Percentiles rank a stretch among this genome's conserved stretches.
These are phyloP conservation scores for Trypanosoma rangeli DNA, from an alignment of 208 protist genomes.

Conservation along the genomic window DNA sequence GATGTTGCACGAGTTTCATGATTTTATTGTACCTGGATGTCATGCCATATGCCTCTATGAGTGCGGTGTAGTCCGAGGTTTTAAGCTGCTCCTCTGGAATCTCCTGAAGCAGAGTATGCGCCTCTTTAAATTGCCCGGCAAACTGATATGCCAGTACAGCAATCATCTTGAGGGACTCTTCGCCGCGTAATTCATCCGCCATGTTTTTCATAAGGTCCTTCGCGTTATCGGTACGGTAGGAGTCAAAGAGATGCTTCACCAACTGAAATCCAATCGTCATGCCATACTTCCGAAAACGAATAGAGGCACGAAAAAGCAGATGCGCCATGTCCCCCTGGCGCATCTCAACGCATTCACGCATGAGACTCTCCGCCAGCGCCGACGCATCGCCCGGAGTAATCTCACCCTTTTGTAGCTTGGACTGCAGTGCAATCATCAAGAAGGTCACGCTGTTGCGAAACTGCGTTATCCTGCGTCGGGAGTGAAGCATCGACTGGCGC, in stretches of 20 bases:
- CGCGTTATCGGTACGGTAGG: conserved; percentile 77
- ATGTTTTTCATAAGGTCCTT: conserved; percentile 82
- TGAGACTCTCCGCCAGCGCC: conserved; percentile 76
- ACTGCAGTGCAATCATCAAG: conserved; percentile 89
- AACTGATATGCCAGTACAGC: conserved; percentile 78
- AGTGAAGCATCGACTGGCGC: conserved; percentile 82
- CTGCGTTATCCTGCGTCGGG: conserved; percentile 65
- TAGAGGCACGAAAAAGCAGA: conserved; percentile 84
- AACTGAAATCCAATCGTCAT: conserved; percentile 53
- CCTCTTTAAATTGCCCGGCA: conserved; percentile 39
- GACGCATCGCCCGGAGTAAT: conserved; percentile 73
- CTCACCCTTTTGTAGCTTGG: conserved; percentile 72
- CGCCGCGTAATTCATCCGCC: conserved; percentile 73
- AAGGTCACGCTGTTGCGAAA: conserved; percentile 92
- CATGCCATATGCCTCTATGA: conserved; percentile 74
- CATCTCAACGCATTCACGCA: conserved; percentile 89
- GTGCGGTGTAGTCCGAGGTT: conserved; percentile 59
- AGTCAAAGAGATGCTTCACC: conserved; percentile 82
- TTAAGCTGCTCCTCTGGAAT: conserved; percentile 50
- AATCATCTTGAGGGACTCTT: conserved; percentile 57
- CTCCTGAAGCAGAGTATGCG: conserved; percentile 39
- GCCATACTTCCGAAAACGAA: conserved; percentile 91
- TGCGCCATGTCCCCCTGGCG: conserved; percentile 90
- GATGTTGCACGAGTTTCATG: conserved; percentile 28
- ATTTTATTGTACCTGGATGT: conserved; percentile 56